Evolutionary conservation across 106 monocot species (phyloP), one percentile per base, ranked within the genome.

Genomic region (Platanthera guangdongensis): DNA sequence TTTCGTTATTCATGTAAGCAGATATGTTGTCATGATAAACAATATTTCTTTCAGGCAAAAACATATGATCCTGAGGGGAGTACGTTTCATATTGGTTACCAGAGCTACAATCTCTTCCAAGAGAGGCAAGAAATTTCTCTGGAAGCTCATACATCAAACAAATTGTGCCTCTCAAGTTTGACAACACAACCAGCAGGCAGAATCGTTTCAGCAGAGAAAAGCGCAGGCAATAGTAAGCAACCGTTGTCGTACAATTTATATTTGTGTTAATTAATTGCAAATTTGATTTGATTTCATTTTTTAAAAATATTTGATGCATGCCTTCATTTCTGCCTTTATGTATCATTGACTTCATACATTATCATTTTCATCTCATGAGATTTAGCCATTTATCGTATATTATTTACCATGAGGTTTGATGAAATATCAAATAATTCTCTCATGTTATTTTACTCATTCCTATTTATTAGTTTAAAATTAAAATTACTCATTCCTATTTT

Each of bases 11-110:
- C 39, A 39, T 39, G 39, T 3, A 39, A 39, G 39, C 39, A 39
- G 39, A 3, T 39, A 39, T 53, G 52, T 53, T 53, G 9, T 9
- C 2, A 70, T 1, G 3, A 52, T 5, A 15, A n/a, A 47, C 50
- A 39, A 39, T 30, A 7, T 51, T 16, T 21, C 28, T 9, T 9
- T 63, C 84, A 93, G 96, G 93, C 88, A 64, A 91, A 88, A 77
- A 89, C 74, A 14, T 97, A 93, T 77, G 96, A 97, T 75, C 96
- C 96, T 45, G 88, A 93, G 93, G 96, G 0, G 87, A 91, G 67
- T 96, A 93, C 60, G 96, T 93, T 8, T 77, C 87, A 9, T 91
- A 89, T 75, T 96, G 93, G 96, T 79, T 96, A 76, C 93, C 93
- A 68, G 89, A 89, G 60, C 73, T 93, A 4, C 74, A 67, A 74